Evolutionary conservation across 2,329 filamentous ascomycete species (phyloP), one percentile per base, ranked within the genome.

Genomic region (Coleophoma crateriformis): DNA sequence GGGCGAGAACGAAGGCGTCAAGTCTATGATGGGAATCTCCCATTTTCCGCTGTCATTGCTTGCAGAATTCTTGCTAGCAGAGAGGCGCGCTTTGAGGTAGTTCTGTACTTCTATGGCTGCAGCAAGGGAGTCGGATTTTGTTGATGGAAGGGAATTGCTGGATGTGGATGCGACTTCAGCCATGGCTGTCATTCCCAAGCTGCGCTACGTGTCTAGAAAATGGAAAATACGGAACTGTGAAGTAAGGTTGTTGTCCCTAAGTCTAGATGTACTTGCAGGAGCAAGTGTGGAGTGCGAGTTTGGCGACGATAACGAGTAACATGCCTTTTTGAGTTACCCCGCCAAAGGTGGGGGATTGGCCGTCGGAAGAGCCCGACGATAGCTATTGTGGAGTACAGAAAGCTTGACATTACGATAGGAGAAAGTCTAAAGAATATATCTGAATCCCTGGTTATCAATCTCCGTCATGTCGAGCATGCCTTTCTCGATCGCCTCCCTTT

Each of bases 391-490:
- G 27, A 27, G 27, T 27, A 3, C 27, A 27, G 27, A 27, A 27
- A 27, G 27, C 27, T 27, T 27, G 27, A 27, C 27, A 27, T 27
- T 27, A 27, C 8, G 27, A 7, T 27, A 27, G 3, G 27, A 27
- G 27, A 27, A 27, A 27, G 8, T 27, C 27, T 57, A 75, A 15
- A 79, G 57, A 10, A 72, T 72, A 57, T 79, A 79, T 58, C 76
- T 67, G 54, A 80, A 79, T 0, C 70, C 74, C 56, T 70, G 74
- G 50, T 80, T 80, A 43, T 80, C 76, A 19, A 80, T 60, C 61
- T 80, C 77, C 0, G 77, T 80, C 63, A 72, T 65, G 60, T 80
- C 77, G 53, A 72, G 66, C 77, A 81, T 79, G 1, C 76, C 77
- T 48, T 65, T 68, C 58, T 81, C 76, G 33, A 81, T 71, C 0